phyloP scores from a whole-genome alignment of 768 basidiomycete genomes.

The Leucocoprinus sp. region DNA sequence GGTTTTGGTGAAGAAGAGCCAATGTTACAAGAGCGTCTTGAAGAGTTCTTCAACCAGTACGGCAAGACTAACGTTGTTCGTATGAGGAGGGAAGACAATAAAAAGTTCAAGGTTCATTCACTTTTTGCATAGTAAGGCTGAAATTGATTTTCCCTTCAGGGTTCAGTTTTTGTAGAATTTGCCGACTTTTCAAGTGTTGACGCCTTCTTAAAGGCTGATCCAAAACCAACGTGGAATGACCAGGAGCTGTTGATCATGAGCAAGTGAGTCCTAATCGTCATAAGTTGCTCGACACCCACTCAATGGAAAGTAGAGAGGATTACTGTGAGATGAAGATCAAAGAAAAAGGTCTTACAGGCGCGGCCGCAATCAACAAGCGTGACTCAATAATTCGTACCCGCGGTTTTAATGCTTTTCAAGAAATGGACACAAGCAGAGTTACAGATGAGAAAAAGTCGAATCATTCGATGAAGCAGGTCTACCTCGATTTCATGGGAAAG shows the following conservation, averaged over 20 bases:
- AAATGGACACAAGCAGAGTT: conserved; percentile 39
- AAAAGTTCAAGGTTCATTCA: conserved; percentile 73
- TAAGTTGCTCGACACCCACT: background rate
- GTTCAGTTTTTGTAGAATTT: conserved; percentile 92
- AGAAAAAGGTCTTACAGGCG: conserved; percentile 82
- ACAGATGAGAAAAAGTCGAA: conserved; percentile 23
- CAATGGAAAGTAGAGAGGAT: conserved; percentile 43
- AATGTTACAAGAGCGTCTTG: conserved; percentile 63
- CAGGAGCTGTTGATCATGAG: conserved; percentile 76
- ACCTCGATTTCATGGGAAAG: conserved; percentile 67
- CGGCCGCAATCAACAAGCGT: conserved; percentile 52
- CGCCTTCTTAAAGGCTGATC: conserved; percentile 71
- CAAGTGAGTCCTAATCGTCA: conserved; percentile 47
- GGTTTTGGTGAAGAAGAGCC: conserved; percentile 67
- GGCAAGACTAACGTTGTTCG: conserved; percentile 77
- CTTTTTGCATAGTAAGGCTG: background rate
- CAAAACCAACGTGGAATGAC: conserved; percentile 75
- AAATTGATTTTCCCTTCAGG: conserved; percentile 31
- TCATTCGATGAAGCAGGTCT: conserved; percentile 44
- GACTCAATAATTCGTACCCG: conserved; percentile 41
- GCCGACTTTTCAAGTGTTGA: conserved; percentile 59
- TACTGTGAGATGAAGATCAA: conserved; percentile 97
- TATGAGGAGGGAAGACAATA: conserved; percentile 78
- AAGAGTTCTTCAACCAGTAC: conserved; percentile 72
- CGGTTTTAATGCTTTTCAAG: conserved; percentile 78